A percentile compares a stretch with the other conserved stretches of the same genome.
These are phyloP conservation scores for Bruguiera hainesii DNA, from an alignment of 441 rosid genomes.

Conservation along the genomic window DNA sequence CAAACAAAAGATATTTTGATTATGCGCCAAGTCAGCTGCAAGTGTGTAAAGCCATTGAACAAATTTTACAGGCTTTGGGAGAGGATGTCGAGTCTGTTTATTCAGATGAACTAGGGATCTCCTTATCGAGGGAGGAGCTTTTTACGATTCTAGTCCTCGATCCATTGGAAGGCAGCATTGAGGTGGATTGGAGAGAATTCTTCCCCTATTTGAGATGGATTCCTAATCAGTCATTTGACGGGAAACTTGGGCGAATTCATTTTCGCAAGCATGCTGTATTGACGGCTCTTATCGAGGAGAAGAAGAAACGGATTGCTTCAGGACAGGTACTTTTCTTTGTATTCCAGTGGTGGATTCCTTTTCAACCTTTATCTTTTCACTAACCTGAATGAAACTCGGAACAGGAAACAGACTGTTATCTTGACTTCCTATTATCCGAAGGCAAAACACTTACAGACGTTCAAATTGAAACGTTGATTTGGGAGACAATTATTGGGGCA, in stretches of 20 bases:
- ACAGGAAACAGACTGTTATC: slow-evolving; percentile 51
- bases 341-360: background rate
- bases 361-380: background rate
- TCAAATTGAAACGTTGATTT: slow-evolving; percentile 54
- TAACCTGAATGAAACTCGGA: slow-evolving; percentile 4
- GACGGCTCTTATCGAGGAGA: slow-evolving; percentile 54
- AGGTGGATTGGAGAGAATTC: slow-evolving; percentile 96
- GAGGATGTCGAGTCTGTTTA: slow-evolving; percentile 53
- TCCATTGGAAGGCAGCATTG: slow-evolving; percentile 73
- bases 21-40: too few relatives aligned
- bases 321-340: slow-evolving; percentile 36
- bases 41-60: background rate
- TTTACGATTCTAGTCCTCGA: slow-evolving; percentile 51
- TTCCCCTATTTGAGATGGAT: slow-evolving; percentile 85
- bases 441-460: slow-evolving; percentile 49
- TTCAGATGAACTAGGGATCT: slow-evolving; percentile 52
- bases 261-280: slow-evolving; percentile 51
- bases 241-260: slow-evolving; percentile 42
- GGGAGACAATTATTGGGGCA: slow-evolving; percentile 75
- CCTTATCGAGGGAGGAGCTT: slow-evolving; percentile 53
- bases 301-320: slow-evolving; percentile 43
- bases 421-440: slow-evolving; percentile 54
- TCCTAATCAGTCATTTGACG: slow-evolving; percentile 53
- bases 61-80: slow-evolving; percentile 57
- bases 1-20: too few relatives aligned